Percentiles rank a stretch among this genome's conserved stretches.
Conservation (phyloP, 805 yeast genomes). For the Ascoidea rubescens region DNA sequence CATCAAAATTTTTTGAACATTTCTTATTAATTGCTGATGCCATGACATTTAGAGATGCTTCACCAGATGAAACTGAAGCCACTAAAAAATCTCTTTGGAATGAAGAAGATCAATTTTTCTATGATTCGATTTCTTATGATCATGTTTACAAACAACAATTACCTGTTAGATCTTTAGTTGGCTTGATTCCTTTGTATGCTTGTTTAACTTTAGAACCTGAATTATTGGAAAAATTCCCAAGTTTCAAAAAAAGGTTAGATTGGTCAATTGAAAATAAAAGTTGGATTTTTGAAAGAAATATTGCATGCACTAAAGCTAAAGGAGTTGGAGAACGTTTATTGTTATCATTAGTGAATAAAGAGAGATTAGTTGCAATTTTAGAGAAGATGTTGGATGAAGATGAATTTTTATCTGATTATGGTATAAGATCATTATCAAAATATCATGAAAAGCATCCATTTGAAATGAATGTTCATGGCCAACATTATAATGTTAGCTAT, state of each 20-base stretch:
- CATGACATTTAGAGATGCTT: slow-evolving; percentile 45
- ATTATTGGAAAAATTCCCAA: slow-evolving; percentile 60
- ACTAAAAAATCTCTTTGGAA: slow-evolving; percentile 71
- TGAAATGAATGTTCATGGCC: slow-evolving; percentile 70
- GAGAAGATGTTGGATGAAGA: slow-evolving; percentile 73
- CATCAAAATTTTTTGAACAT: slow-evolving; percentile 89
- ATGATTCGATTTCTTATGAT: slow-evolving; percentile 83
- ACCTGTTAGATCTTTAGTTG: slow-evolving; percentile 82
- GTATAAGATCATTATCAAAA: slow-evolving; percentile 80
- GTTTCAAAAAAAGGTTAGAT: slow-evolving; percentile 66
- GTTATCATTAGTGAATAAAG: slow-evolving; percentile 69
- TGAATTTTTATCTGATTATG: slow-evolving; percentile 75
- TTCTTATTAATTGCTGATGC: slow-evolving; percentile 87
- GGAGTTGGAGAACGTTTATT: slow-evolving; percentile 78
- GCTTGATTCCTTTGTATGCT: slow-evolving; percentile 84
- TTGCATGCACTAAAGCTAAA: slow-evolving; percentile 66
- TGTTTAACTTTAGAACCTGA: slow-evolving; percentile 81
- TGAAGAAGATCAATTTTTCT: slow-evolving; percentile 76
- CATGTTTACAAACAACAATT: slow-evolving; percentile 49
- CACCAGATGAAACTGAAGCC: slow-evolving; percentile 17
- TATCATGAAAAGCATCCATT: slow-evolving; percentile 77
- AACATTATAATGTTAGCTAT: slow-evolving; percentile 54
- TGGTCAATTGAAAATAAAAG: slow-evolving; percentile 71
- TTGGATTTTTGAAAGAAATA: slow-evolving; percentile 62
- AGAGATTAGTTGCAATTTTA: slow-evolving; percentile 61